phyloP scores from a whole-genome alignment of 192 early-diverging fungal genomes.

The Blastocladiella britannica region DNA sequence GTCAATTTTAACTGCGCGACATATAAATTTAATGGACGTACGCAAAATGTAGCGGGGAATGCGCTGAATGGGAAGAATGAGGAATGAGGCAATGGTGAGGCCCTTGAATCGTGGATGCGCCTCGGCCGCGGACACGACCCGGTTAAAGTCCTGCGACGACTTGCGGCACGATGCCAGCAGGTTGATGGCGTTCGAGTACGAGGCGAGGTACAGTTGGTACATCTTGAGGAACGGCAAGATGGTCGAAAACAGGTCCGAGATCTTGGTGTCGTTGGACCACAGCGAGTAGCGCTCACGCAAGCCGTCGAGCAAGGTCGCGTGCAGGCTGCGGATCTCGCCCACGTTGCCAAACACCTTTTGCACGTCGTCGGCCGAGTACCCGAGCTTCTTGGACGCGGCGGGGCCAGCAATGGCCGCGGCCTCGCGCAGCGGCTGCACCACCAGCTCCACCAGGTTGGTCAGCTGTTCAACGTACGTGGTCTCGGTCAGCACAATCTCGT shows the following conservation, averaged over 20 bases:
- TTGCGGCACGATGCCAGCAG: conserved; percentile 14
- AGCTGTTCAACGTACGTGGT: neutral
- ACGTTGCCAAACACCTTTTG: neutral
- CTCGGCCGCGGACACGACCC: conserved; percentile 16
- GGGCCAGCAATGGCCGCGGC: too few relatives aligned
- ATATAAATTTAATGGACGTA: too few relatives aligned
- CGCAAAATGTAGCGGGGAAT: conserved; percentile 22
- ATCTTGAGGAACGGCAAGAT: conserved; percentile 26
- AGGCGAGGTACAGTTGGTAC: conserved; percentile 29
- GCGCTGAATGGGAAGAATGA: conserved; percentile 26
- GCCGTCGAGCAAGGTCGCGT: neutral
- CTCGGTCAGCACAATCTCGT: neutral
- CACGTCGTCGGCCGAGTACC: neutral
- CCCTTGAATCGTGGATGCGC: conserved; percentile 18
- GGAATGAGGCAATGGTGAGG: conserved; percentile 25
- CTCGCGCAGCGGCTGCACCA: neutral
- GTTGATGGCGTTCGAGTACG: conserved; percentile 8
- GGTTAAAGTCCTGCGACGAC: conserved; percentile 13
- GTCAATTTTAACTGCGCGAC: too few relatives aligned
- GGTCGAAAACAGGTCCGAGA: conserved; percentile 12
- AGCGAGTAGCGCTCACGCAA: neutral
- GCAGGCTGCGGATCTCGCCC: neutral
- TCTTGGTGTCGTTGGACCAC: neutral
- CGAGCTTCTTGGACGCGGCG: neutral
- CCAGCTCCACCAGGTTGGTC: neutral